Percentiles rank a stretch among this genome's conserved stretches.
These are phyloP conservation scores for Gonapodya prolifera DNA, from an alignment of 192 early-diverging fungal genomes.

Conservation along the genomic window DNA sequence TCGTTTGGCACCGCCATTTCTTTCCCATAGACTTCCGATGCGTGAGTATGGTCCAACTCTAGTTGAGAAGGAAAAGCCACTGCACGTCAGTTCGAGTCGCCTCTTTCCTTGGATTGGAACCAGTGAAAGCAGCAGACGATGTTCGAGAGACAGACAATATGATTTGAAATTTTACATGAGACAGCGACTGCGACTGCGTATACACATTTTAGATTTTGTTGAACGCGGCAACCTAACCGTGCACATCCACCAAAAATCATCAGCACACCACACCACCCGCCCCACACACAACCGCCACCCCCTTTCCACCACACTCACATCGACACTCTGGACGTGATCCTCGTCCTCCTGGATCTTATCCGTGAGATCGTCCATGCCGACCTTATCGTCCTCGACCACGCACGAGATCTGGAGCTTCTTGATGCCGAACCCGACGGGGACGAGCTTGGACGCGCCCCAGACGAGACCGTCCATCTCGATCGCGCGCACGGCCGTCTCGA, in stretches of 20 bases:
- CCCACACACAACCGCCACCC: not conserved
- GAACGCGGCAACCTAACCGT: conserved; percentile 54
- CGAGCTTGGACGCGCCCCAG: conserved; percentile 29
- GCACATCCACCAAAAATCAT: not conserved
- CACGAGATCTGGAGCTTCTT: conserved; percentile 89
- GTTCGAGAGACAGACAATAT: not conserved
- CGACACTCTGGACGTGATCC: conserved; percentile 85
- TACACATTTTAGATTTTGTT: conserved; percentile 71
- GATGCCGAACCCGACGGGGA: conserved; percentile 87
- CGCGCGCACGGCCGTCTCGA: conserved; percentile 56
- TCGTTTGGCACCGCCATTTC: no score
- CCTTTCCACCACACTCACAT: conserved; percentile 19
- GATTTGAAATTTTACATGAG: not conserved
- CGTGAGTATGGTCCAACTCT: no score
- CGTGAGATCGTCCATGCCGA: conserved; percentile 66
- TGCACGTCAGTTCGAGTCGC: no score
- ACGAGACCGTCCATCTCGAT: conserved; percentile 80
- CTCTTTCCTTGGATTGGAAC: no score
- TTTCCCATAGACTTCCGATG: no score
- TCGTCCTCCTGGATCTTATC: conserved; percentile 70
- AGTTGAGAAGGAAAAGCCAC: no score
- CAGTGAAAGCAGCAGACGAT: no score
- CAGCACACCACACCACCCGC: not conserved
- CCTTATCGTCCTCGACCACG: conserved; percentile 89
- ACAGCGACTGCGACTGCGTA: not conserved